A percentile compares a stretch with the other conserved stretches of the same genome.
phyloP scores from a whole-genome alignment of 176 grass and related monocot species.

The Zea mays region DNA sequence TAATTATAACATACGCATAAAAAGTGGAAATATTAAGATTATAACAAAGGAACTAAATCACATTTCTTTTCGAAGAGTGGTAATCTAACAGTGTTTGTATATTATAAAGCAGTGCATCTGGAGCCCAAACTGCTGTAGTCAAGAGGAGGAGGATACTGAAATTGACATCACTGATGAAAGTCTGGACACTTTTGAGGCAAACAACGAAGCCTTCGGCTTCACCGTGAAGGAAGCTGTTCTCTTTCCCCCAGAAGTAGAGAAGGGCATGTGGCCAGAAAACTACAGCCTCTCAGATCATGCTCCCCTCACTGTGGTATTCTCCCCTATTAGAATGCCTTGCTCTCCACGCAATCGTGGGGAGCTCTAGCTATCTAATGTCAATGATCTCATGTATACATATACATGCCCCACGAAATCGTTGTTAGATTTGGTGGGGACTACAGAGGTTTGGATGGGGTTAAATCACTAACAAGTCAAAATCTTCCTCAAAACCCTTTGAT shows the following conservation, averaged over 20 bases:
- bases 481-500: too few species aligned
- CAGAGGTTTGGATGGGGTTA: too few species aligned
- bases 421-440: neutral
- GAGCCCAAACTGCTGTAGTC: constrained; percentile 49
- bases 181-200: constrained; percentile 12
- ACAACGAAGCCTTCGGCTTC: constrained; percentile 59
- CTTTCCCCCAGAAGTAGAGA: constrained; percentile 84
- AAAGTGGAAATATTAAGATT: neutral
- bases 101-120: constrained; percentile 55
- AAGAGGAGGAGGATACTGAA: constrained; percentile 43
- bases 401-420: neutral
- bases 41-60: neutral
- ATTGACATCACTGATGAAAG: constrained; percentile 20
- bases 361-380: constrained; percentile 22
- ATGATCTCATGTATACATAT: constrained; percentile 1
- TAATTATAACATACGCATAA: neutral
- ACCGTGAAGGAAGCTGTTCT: constrained; percentile 84
- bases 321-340: constrained; percentile 61
- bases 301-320: constrained; percentile 83
- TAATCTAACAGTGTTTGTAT: constrained; percentile 16
- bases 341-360: constrained; percentile 28
- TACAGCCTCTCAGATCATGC: constrained; percentile 94
- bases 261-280: constrained; percentile 83
- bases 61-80: neutral
- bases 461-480: too few species aligned